Percentiles rank a stretch among this genome's conserved stretches.
These are phyloP conservation scores for Phytophthora citrophthora DNA, from an alignment of 352 stramenopile species.

Conservation along the genomic window DNA sequence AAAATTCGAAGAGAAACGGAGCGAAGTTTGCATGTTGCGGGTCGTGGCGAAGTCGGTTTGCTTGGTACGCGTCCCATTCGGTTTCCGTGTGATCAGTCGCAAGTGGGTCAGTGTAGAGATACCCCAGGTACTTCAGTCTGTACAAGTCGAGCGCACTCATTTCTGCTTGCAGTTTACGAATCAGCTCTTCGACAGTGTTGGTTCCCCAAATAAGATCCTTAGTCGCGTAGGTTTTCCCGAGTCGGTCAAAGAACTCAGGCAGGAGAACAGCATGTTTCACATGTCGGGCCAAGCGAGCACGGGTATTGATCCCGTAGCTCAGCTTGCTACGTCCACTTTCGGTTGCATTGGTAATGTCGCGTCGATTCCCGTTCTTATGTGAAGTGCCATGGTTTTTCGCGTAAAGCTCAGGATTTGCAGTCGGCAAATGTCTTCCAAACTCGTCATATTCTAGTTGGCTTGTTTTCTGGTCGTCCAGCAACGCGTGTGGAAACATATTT, in stretches of 20 bases:
- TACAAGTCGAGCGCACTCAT: conserved; percentile 80
- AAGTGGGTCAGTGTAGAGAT: conserved; percentile 81
- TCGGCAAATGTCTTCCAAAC: conserved; percentile 76
- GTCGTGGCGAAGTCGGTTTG: conserved; percentile 28
- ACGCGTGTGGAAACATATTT: conserved; percentile 82
- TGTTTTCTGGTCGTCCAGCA: conserved; percentile 80
- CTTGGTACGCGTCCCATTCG: conserved; percentile 47
- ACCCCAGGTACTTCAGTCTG: conserved; percentile 81
- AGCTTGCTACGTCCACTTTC: conserved; percentile 77
- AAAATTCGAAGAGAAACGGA: conserved; percentile 78
- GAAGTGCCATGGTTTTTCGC: conserved; percentile 45
- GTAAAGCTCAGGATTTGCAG: conserved; percentile 52
- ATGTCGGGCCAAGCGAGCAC: conserved; percentile 71
- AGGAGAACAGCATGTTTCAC: conserved; percentile 84
- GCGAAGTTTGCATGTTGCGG: conserved; percentile 57
- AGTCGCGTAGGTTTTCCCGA: conserved; percentile 74
- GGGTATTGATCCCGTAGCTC: conserved; percentile 78
- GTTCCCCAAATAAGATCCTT: conserved; percentile 87
- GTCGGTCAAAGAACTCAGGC: conserved; percentile 87
- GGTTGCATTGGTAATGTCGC: conserved; percentile 69
- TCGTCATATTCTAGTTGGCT: conserved; percentile 85
- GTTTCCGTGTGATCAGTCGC: conserved; percentile 61
- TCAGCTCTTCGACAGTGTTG: conserved; percentile 76
- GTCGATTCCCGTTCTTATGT: conserved; percentile 52
- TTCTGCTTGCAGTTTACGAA: conserved; percentile 72